These are phyloP conservation scores for Blumeriella jaapii DNA, from an alignment of 2,329 filamentous ascomycete species.

Conservation along the genomic window DNA sequence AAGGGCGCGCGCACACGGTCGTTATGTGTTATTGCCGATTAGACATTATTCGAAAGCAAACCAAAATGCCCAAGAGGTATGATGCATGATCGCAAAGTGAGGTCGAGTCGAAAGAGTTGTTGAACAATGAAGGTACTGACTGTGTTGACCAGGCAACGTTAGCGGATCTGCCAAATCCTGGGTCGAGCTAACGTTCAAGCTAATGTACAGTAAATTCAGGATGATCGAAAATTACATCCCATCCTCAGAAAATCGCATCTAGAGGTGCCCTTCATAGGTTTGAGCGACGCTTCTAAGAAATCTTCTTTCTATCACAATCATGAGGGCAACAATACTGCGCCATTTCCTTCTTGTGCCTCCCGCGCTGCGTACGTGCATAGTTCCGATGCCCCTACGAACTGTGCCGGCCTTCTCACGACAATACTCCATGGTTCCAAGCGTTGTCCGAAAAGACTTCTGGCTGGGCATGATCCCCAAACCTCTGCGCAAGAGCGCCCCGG, in stretches of 20 bases:
- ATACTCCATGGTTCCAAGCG: constrained; percentile 30
- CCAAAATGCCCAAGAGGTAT: constrained; percentile 10
- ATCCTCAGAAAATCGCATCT: too few species aligned
- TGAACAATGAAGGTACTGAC: neutral
- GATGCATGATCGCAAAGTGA: constrained; percentile 4
- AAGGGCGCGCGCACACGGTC: constrained; percentile 6
- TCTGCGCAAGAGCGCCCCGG: constrained; percentile 36
- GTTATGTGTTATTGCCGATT: constrained; percentile 21
- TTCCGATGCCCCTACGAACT: constrained; percentile 8
- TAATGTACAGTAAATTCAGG: too few species aligned
- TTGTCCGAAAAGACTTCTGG: constrained; percentile 43
- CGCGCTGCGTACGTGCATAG: constrained; percentile 15
- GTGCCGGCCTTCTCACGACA: constrained; percentile 8
- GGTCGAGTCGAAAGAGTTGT: neutral
- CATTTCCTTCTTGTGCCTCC: constrained; percentile 19
- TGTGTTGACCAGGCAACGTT: constrained; percentile 5
- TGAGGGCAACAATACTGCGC: constrained; percentile 14
- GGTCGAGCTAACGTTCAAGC: neutral
- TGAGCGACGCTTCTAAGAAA: too few species aligned
- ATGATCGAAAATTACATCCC: too few species aligned
- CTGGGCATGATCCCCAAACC: constrained; percentile 56
- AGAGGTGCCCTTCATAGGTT: too few species aligned
- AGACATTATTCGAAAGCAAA: constrained; percentile 25
- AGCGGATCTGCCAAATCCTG: neutral
- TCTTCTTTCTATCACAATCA: neutral